Evolutionary conservation across 2,329 filamentous ascomycete genomes (phyloP).

Genomic region (Aphanocladium album): DNA sequence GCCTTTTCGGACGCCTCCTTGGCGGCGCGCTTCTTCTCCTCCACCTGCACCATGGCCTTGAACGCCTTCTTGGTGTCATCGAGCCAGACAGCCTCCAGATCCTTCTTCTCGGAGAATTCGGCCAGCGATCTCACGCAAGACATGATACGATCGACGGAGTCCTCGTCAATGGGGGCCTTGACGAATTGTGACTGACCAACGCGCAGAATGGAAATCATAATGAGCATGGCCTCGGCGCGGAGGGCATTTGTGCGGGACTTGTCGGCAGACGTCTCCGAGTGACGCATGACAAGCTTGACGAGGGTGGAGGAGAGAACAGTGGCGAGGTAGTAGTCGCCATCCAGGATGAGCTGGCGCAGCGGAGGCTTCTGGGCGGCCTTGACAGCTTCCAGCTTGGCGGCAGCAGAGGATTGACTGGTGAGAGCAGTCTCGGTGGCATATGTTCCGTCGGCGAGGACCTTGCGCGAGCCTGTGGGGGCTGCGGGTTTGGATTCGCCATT

Average conservation of each 20-base stretch:
- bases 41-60: conserved; percentile 92
- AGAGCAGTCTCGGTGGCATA: conserved; percentile 96
- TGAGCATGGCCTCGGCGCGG: conserved; percentile 95
- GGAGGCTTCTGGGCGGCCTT: conserved; percentile 97
- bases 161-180: conserved; percentile 94
- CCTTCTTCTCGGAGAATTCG: conserved; percentile 83
- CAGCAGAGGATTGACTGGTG: conserved; percentile 84
- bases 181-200: conserved; percentile 99
- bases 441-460: conserved; percentile 91
- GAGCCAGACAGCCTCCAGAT: conserved; percentile 86
- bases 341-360: conserved; percentile 87
- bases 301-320: conserved; percentile 93
- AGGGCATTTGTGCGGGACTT: conserved; percentile 85
- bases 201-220: conserved; percentile 98
- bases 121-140: conserved; percentile 88
- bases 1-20: conserved; percentile 91
- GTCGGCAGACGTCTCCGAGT: conserved; percentile 87
- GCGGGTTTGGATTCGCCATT: conserved; percentile 75
- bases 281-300: conserved; percentile 96
- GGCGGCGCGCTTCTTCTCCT: conserved; percentile 95
- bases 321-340: conserved; percentile 94
- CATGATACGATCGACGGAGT: conserved; percentile 98
- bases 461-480: conserved; percentile 77
- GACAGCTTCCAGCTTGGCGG: conserved; percentile 89
- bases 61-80: conserved; percentile 95